Evolutionary conservation across 768 basidiomycete species (phyloP).

Genomic region (Lactarius deliciosus): DNA sequence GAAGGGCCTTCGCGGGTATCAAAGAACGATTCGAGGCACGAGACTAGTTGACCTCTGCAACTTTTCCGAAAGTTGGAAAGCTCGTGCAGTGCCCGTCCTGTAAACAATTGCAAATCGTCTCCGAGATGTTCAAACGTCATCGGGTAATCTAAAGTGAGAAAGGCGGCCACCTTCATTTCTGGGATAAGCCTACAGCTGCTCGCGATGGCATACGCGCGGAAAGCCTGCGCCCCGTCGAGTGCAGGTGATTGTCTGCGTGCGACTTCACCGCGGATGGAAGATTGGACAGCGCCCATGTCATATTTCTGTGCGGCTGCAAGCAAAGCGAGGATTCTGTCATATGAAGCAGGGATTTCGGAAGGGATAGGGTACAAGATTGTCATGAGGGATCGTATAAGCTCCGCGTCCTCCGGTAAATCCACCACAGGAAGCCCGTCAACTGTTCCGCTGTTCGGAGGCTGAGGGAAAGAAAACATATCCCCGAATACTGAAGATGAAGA

Average conservation of each 20-base stretch:
- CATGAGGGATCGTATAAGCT: slow-evolving; percentile 23
- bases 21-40: not conserved
- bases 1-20: not conserved
- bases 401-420: slow-evolving; percentile 25
- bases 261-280: slow-evolving; percentile 1
- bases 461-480: slow-evolving; percentile 35
- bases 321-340: not conserved
- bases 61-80: not conserved
- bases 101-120: not conserved
- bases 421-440: slow-evolving; percentile 15
- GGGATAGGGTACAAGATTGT: slow-evolving; percentile 22
- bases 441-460: slow-evolving; percentile 24
- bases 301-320: slow-evolving; percentile 32
- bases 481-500: slow-evolving; percentile 39
- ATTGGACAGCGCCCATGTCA: slow-evolving; percentile 23
- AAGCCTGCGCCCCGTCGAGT: slow-evolving; percentile 5
- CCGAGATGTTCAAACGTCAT: slow-evolving; percentile 9
- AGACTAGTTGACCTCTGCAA: not conserved
- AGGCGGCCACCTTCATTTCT: not conserved
- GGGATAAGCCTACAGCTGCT: slow-evolving; percentile 9
- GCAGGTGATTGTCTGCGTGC: not conserved
- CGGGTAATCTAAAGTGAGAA: slow-evolving; percentile 4
- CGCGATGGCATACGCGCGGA: slow-evolving; percentile 27
- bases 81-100: not conserved
- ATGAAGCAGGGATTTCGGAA: not conserved